Evolutionary conservation across 2,329 filamentous ascomycete genomes (phyloP), one percentile per base, ranked within the genome.

Genomic region (Moelleriella libera): DNA sequence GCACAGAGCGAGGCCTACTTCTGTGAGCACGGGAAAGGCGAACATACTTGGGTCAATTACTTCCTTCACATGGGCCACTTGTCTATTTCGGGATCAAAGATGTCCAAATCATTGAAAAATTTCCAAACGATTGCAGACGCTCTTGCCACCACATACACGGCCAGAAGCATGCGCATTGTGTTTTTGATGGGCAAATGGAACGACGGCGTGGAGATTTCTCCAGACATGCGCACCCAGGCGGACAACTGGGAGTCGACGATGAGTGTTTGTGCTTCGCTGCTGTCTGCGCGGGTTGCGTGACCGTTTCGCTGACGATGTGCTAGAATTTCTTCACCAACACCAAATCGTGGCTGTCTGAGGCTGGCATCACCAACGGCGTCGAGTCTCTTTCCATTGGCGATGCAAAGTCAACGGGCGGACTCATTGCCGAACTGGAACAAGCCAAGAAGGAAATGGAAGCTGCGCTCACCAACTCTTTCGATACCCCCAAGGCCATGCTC

Each of bases 41-140:
- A 74, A 55, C 73, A 77, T 55, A 86, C 86, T 50, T 95, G 90
- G 90, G 85, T 95, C 45, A 94, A 92, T 61, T 94, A 96, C 67
- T 97, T 96, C 67, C 61, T 96, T 12, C 90, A 96, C 60, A 96
- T 94, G 83, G 90, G 90, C 0, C 90, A 97, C 61, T 67, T 96
- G 44, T 66, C 64, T 5, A 96, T 97, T 49, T 79, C 83, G 30
- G 89, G 90, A 0, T 87, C 82, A 28, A 97, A 97, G 64, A 97
- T 97, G 90, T 90, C 84, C 49, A 97, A 97, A 65, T 88, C 82
- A 12, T 67, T 97, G 49, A 96, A 97, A 70, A 97, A 96, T 63
- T 96, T 96, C 64, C 88, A 88, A 41, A 95, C 90, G 0, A 94
- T 97, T 52, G 77, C 87, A 31, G 85, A 94, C 61, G 88, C 89